Evolutionary conservation across 225 moss, liverwort and hornwort species (phyloP).

Genomic region (Rhytidiadelphus loreus): DNA sequence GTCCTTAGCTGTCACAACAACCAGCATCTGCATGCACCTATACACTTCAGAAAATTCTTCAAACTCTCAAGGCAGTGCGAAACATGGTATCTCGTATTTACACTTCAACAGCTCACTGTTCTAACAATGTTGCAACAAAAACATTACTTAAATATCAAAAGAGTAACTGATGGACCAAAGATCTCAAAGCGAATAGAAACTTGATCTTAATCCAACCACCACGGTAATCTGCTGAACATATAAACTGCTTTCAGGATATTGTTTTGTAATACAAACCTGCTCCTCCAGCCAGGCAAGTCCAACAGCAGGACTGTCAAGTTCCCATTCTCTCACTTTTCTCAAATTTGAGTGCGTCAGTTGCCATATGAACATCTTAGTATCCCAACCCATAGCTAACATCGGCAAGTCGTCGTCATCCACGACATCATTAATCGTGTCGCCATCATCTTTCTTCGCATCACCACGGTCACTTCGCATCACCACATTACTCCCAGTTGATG

Average conservation of each 20-base stretch:
- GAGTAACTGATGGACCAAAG: not conserved
- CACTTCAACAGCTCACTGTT: not conserved
- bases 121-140: not conserved
- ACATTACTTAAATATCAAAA: not conserved
- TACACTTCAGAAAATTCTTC: slow-evolving; percentile 1
- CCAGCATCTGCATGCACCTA: slow-evolving; percentile 72
- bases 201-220: not conserved
- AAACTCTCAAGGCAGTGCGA: not conserved
- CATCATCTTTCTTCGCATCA: slow-evolving; percentile 42
- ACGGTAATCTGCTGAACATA: not conserved
- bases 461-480: slow-evolving; percentile 30
- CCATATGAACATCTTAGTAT: slow-evolving; percentile 73
- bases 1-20: slow-evolving; percentile 79
- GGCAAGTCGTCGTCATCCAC: slow-evolving; percentile 61
- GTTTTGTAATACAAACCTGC: slow-evolving; percentile 42
- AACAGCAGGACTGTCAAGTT: slow-evolving; percentile 81
- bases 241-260: not conserved
- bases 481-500: slow-evolving; percentile 9
- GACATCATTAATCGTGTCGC: slow-evolving; percentile 16
- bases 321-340: slow-evolving; percentile 81
- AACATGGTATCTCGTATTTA: not conserved
- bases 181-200: not conserved
- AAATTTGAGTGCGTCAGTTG: slow-evolving; percentile 76
- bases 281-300: slow-evolving; percentile 99
- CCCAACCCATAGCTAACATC: slow-evolving; percentile 93